Evolutionary conservation across 2,329 filamentous ascomycete genomes (phyloP), one percentile per base, ranked within the genome.

Genomic region (Alternaria postmessia): DNA sequence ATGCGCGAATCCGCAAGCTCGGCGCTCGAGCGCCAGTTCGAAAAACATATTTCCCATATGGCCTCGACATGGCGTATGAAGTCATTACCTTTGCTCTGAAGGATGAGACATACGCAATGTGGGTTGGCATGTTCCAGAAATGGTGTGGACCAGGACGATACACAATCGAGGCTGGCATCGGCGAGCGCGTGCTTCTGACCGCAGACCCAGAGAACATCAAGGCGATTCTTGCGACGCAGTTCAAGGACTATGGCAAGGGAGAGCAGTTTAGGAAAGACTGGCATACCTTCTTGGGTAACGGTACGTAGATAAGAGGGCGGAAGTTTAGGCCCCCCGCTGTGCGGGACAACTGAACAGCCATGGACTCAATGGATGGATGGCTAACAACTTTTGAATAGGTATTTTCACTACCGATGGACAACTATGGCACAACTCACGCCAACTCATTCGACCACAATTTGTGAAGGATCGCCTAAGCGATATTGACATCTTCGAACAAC

Each of bases 181-280:
- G 87, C 1, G 84, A 85, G 48, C 87, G 91, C n/a, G 77, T 90
- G 22, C 77, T 96, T 60, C 85, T 95, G 72, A 97, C 94, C 0
- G 86, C 87, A 5, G 93, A 97, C 67, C 91, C 91, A 0, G 92
- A 96, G 72, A 97, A 97, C 74, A 91, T 96, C 81, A 96, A 97
- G 78, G 92, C 94, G 6, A 85, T 97, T 22, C 83, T 97, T n/a
- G 91, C 93, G 0, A 91, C 90, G 1, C 92, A 97, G 73, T 97
- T 97, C 73, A 80, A 81, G 41, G 91, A 96, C 73, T 97, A 89
- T 74, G 94, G 93, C 69, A 93, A 97, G 75, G 93, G 93, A 7
- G 80, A 88, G 63, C 79, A 83, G 22, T 96, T 96, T 80, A 89
- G 94, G 69, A 68, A 78, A 8, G 89, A 93, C 52, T 96, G 91